Base-by-base conservation (phyloP, 208 protist genomes). In the Lotmaria passim region DNA sequence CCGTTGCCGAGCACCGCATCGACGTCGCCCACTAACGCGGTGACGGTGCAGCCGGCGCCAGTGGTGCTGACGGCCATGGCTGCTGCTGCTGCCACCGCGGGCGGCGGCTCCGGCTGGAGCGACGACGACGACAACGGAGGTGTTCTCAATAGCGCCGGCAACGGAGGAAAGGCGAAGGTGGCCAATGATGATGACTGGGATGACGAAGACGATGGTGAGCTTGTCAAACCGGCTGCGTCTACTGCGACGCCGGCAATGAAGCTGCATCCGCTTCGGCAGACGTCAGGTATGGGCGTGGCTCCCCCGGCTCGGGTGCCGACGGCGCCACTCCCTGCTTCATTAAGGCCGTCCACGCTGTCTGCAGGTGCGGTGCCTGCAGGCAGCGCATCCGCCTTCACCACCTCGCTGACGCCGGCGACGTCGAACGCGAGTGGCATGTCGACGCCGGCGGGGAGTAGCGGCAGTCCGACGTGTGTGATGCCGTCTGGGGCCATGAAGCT, bases 401-500 rank as follows among this genome's bases (percentile, higher is more conserved):
- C 47, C 6, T 23, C 53, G 39, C 53, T 53, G 34, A 14, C 69
- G 47, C 21, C 75, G 24, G 47, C n/a, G 8, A 34, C 59, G 38
- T 34, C 44, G 23, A 39, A 3, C 24, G 17, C 21, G 44, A 53
- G 46, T 17, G 57, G 46, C 14, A 41, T 15, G 7, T 33, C 63
- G 56, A 26, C 58, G n/a, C 15, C 55, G 30, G 10, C 38, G 28
- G 47, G 15, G 10, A 43, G 50, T 47, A 28, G 36, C 44, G 39
- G 41, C 11, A 33, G 23, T 17, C 14, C 33, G 10, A 39, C 1
- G 26, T 21, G 7, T 10, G 33, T n/a, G 3, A 14, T 46, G 6
- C 19, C 69, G 21, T 34, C 51, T 39, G 69, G 75, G 0, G 58
- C 78, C 24, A 86, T 87, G 83, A 89, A 89, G 72, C 66, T 89